Conservation (phyloP, 108 stramenopile genomes). For the Nannochloropsis granulata region DNA sequence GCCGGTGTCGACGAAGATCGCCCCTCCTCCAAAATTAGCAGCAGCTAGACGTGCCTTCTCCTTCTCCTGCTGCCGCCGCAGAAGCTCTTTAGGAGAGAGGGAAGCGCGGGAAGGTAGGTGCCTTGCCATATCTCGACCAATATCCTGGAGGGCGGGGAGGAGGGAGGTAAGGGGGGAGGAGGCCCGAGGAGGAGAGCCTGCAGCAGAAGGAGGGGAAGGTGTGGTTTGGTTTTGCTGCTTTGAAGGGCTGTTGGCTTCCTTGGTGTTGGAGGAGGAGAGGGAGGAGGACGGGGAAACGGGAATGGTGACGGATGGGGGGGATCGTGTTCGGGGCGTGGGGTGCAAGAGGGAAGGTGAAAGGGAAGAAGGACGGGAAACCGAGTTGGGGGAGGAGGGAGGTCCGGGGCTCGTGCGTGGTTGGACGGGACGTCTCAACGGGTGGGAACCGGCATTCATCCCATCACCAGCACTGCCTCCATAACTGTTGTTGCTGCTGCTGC, state of each 20-base stretch:
- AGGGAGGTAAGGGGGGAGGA: background rate
- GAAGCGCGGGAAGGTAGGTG: background rate
- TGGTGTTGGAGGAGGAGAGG: background rate
- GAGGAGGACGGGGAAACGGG: background rate
- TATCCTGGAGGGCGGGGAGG: background rate
- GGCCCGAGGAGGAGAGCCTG: background rate
- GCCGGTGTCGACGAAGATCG: background rate
- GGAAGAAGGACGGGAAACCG: background rate
- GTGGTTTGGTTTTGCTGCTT: background rate
- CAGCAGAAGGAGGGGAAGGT: background rate
- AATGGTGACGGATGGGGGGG: background rate
- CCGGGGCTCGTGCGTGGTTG: background rate
- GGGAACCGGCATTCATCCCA: background rate
- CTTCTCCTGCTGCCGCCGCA: background rate
- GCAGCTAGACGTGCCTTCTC: background rate
- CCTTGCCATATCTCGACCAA: background rate
- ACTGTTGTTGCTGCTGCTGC: background rate
- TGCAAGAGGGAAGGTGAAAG: background rate
- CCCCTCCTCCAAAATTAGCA: background rate
- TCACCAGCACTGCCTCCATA: background rate
- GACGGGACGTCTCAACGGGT: background rate
- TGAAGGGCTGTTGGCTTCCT: background rate
- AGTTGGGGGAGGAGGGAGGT: background rate
- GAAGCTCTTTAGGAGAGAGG: no score
- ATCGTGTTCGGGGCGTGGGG: background rate